Evolutionary conservation across 2,329 filamentous ascomycete genomes (phyloP).

Genomic region (Ophiosphaerella korrae): DNA sequence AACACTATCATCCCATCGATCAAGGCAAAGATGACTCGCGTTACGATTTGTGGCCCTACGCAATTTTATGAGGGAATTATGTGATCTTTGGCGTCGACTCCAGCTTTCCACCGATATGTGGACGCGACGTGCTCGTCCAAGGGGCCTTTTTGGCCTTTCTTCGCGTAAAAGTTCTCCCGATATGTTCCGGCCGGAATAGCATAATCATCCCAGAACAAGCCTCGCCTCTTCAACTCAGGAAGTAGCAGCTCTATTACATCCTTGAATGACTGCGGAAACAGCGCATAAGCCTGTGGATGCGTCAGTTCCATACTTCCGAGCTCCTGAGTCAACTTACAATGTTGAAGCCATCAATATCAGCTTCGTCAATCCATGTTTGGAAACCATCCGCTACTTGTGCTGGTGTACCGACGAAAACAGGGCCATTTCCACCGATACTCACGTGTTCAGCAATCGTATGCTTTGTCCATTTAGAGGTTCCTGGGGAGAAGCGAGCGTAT

Average conservation of each 20-base stretch:
- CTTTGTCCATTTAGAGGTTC: constrained; percentile 73
- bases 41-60: neutral
- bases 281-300: constrained; percentile 58
- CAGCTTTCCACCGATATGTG: constrained; percentile 51
- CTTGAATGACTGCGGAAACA: constrained; percentile 71
- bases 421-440: constrained; percentile 69
- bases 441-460: constrained; percentile 71
- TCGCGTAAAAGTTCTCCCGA: constrained; percentile 64
- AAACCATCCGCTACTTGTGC: constrained; percentile 69
- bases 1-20: too few relatives aligned
- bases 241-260: constrained; percentile 70
- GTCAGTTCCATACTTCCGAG: neutral
- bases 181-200: constrained; percentile 63
- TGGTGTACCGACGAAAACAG: constrained; percentile 68
- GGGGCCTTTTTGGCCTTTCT: constrained; percentile 57
- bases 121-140: constrained; percentile 59
- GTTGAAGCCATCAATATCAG: constrained; percentile 77
- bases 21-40: too few relatives aligned
- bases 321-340: constrained; percentile 57
- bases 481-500: constrained; percentile 62
- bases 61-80: constrained; percentile 15
- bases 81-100: constrained; percentile 38
- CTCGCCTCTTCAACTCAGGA: constrained; percentile 65
- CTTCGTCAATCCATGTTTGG: constrained; percentile 70
- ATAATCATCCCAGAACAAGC: constrained; percentile 62